phyloP scores from a whole-genome alignment of 2,329 filamentous ascomycete species.

The Claviceps humidiphila region DNA sequence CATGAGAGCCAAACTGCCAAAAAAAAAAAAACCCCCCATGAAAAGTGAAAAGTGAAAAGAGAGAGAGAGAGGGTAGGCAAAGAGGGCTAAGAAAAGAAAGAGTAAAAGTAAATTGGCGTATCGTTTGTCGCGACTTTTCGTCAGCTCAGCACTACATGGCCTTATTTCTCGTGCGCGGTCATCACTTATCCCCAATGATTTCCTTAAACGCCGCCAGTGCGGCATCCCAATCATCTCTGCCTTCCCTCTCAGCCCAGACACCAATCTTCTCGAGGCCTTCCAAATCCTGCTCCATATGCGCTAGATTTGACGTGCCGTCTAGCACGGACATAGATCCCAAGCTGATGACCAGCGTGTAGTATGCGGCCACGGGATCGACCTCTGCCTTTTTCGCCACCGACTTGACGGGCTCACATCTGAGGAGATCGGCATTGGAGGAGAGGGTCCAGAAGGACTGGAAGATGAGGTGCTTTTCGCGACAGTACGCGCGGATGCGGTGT shows the following conservation, averaged over 20 bases:
- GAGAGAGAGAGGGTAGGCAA: neutral
- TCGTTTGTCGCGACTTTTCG: neutral
- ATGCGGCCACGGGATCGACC: slow-evolving; percentile 26
- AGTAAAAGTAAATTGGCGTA: neutral
- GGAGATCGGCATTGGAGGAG: slow-evolving; percentile 29
- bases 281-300: slow-evolving; percentile 37
- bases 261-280: slow-evolving; percentile 28
- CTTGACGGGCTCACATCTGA: slow-evolving; percentile 31
- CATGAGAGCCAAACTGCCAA: neutral
- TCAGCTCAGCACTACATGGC: neutral
- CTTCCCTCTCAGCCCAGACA: slow-evolving; percentile 29
- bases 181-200: slow-evolving; percentile 14
- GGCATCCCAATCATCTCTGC: slow-evolving; percentile 32
- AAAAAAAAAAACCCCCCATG: neutral
- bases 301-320: slow-evolving; percentile 31
- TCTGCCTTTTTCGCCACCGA: slow-evolving; percentile 29
- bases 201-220: slow-evolving; percentile 35
- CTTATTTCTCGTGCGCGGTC: neutral
- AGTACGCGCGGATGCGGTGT: slow-evolving; percentile 39
- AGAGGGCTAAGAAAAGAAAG: neutral
- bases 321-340: slow-evolving; percentile 28
- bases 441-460: slow-evolving; percentile 45
- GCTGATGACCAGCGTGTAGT: slow-evolving; percentile 36
- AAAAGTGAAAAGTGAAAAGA: neutral
- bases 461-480: slow-evolving; percentile 25